Evolutionary conservation across 2,329 filamentous ascomycete genomes (phyloP).

Genomic region (Epicoccum sorghinum): DNA sequence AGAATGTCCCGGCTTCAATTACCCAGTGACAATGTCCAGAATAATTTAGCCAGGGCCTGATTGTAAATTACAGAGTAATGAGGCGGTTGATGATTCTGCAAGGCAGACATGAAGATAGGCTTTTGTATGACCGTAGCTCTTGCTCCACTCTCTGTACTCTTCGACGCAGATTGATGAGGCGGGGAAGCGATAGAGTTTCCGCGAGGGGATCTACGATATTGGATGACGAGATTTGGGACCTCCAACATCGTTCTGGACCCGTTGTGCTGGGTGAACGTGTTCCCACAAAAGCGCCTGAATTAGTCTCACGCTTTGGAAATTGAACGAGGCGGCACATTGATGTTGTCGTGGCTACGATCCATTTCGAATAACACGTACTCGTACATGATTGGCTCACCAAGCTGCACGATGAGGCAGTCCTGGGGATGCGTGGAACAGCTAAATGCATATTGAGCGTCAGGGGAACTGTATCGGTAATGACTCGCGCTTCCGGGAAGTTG

Average conservation of each 20-base stretch:
- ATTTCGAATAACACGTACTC: slow-evolving; percentile 37
- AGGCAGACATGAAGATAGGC: slow-evolving; percentile 3
- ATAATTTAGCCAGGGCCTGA: slow-evolving; percentile 18
- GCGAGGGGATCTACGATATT: slow-evolving; percentile 15
- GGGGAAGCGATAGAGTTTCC: slow-evolving; percentile 11
- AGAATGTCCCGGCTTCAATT: slow-evolving; percentile 18
- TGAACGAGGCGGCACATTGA: slow-evolving; percentile 14
- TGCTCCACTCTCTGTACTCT: background rate
- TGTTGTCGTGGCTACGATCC: slow-evolving; percentile 29
- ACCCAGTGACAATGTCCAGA: slow-evolving; percentile 7
- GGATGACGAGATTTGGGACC: slow-evolving; percentile 11
- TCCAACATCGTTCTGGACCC: slow-evolving; percentile 6
- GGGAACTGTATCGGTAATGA: background rate
- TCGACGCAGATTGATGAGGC: slow-evolving; percentile 4
- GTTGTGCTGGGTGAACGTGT: slow-evolving; percentile 15
- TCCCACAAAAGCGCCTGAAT: slow-evolving; percentile 1
- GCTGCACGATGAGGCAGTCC: slow-evolving; percentile 20
- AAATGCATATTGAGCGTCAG: slow-evolving; percentile 8
- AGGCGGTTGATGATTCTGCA: slow-evolving; percentile 3
- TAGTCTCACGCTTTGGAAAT: background rate
- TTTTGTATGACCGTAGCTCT: background rate
- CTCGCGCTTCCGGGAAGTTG: too few relatives aligned
- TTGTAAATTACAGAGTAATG: slow-evolving; percentile 23
- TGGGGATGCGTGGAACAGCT: slow-evolving; percentile 1
- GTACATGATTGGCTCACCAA: slow-evolving; percentile 33